A percentile compares a stretch with the other conserved stretches of the same genome.
These are phyloP conservation scores for Melaleuca quinquenervia DNA, from an alignment of 345 rosid species.

Conservation along the genomic window DNA sequence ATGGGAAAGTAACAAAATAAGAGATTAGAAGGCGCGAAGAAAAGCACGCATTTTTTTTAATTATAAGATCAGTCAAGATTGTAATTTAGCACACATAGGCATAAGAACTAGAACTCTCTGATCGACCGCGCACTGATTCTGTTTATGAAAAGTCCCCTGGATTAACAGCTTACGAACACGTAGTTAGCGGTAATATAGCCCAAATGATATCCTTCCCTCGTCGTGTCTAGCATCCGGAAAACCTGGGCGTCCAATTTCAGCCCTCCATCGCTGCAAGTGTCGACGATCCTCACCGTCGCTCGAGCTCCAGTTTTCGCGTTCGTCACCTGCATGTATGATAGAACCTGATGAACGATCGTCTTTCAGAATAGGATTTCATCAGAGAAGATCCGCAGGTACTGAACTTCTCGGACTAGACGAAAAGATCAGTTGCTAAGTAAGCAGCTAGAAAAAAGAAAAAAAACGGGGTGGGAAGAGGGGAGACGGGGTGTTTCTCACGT, in stretches of 20 bases:
- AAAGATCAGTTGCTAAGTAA: neutral
- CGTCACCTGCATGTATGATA: conserved; percentile 19
- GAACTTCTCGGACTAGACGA: neutral
- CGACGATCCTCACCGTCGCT: conserved; percentile 40
- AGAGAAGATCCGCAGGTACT: too few relatives aligned
- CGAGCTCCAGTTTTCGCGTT: conserved; percentile 26
- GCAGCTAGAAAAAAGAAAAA: neutral
- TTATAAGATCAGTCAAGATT: neutral
- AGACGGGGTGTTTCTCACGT: neutral
- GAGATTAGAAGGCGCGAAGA: neutral
- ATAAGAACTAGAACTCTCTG: neutral
- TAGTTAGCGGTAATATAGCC: conserved; percentile 39
- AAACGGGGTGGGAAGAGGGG: neutral
- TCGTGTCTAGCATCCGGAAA: conserved; percentile 29
- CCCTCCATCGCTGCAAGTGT: conserved; percentile 45
- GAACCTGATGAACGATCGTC: neutral
- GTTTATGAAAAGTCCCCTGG: neutral
- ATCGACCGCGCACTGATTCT: neutral
- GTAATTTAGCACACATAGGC: neutral
- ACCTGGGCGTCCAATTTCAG: conserved; percentile 31
- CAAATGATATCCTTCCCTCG: conserved; percentile 16
- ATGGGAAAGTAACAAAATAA: neutral
- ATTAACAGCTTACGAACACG: conserved; percentile 26
- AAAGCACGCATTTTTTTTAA: neutral
- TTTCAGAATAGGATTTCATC: too few relatives aligned